Evolutionary conservation across 2,329 filamentous ascomycete species (phyloP).

Genomic region (Trichoderma afroharzianum): DNA sequence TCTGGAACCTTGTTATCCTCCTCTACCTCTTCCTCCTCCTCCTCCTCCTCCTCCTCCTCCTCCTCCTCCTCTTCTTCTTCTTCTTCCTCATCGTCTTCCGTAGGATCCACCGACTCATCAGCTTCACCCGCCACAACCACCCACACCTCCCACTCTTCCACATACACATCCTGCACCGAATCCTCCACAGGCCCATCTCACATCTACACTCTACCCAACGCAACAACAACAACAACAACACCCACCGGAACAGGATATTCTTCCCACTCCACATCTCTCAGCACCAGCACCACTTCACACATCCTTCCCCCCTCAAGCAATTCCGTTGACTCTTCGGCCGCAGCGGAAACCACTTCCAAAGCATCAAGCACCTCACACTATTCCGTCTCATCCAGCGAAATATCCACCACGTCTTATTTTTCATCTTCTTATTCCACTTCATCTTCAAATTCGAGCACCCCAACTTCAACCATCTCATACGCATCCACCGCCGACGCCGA

Average conservation of each 20-base stretch:
- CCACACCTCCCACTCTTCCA: not conserved
- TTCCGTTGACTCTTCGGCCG: not conserved
- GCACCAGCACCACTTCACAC: not conserved
- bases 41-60: too few relatives aligned
- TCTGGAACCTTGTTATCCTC: not conserved
- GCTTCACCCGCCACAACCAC: not conserved
- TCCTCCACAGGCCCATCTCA: not conserved
- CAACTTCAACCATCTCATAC: conserved; percentile 11
- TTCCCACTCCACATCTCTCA: not conserved
- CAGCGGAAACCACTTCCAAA: not conserved
- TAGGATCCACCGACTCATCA: not conserved
- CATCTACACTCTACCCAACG: not conserved
- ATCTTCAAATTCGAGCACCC: not conserved
- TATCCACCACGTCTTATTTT: not conserved
- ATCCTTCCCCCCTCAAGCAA: not conserved
- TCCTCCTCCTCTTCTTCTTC: not conserved
- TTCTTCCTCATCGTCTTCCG: too few relatives aligned
- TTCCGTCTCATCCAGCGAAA: not conserved
- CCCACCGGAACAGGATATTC: not conserved
- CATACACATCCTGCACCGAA: not conserved
- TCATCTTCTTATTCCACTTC: not conserved
- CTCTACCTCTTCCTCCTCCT: too few relatives aligned
- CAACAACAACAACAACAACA: not conserved
- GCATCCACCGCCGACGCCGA: conserved; percentile 18
- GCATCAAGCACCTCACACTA: not conserved